Conservation (phyloP, 495 filamentous ascomycete genomes). For the Hyaloscypha finlandica region DNA sequence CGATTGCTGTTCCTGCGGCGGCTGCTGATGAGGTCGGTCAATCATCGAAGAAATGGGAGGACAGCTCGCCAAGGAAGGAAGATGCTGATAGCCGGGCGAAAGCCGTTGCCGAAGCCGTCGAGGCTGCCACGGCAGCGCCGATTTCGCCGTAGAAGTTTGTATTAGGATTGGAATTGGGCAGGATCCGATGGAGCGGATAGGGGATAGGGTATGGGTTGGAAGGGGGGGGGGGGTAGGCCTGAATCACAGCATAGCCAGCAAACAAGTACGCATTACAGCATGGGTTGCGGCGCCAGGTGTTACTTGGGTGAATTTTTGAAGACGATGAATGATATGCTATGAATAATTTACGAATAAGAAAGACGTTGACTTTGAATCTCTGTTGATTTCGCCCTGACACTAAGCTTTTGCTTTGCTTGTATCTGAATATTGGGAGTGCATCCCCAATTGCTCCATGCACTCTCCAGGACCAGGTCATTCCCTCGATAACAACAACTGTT, state of each 20-base stretch:
- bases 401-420: too few relatives aligned
- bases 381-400: too few relatives aligned
- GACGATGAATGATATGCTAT: conserved; percentile 1
- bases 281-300: conserved; percentile 5
- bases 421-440: too few relatives aligned
- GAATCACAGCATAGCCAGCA: conserved; percentile 12
- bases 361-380: not conserved
- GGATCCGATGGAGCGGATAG: not conserved
- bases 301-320: not conserved
- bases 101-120: conserved; percentile 26
- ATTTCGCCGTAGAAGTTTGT: conserved; percentile 12
- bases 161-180: not conserved
- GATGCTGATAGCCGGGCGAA: conserved; percentile 19
- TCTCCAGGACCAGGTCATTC: too few relatives aligned
- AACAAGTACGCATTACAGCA: conserved; percentile 1
- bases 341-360: not conserved
- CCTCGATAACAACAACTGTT: too few relatives aligned
- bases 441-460: too few relatives aligned
- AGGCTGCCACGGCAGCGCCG: conserved; percentile 22
- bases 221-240: not conserved
- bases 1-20: conserved; percentile 7
- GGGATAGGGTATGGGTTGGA: not conserved
- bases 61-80: conserved; percentile 31
- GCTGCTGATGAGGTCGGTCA: conserved; percentile 2
- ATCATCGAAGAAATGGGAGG: conserved; percentile 44